A percentile compares a stretch with the other conserved stretches of the same genome.
Evolutionary conservation across 2,329 filamentous ascomycete genomes (phyloP).

Genomic region (Aspergillus udagawae): DNA sequence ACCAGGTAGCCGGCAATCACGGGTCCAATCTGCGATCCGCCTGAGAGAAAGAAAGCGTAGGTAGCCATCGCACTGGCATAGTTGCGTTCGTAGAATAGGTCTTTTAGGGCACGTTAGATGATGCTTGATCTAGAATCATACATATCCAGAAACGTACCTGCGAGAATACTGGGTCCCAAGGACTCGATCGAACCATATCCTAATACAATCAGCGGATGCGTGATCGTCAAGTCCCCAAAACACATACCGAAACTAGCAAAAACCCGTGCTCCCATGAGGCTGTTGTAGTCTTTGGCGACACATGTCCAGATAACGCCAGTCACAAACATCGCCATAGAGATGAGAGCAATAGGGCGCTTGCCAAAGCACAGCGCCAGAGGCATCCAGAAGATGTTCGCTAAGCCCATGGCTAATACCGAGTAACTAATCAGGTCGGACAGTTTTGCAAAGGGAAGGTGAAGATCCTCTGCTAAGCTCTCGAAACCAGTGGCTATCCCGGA

Average conservation of each 20-base stretch:
- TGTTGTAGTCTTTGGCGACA: constrained; percentile 28
- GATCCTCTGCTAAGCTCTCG: constrained; percentile 16
- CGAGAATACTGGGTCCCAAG: constrained; percentile 31
- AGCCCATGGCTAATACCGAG: constrained; percentile 23
- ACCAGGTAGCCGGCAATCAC: constrained; percentile 34
- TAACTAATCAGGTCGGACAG: constrained; percentile 20
- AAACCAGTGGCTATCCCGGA: constrained; percentile 24
- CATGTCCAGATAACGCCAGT: constrained; percentile 28
- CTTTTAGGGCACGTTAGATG: constrained; percentile 14
- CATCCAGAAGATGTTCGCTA: constrained; percentile 34
- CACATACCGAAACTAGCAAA: constrained; percentile 27
- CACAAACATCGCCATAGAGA: constrained; percentile 30
- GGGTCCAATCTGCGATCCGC: constrained; percentile 33
- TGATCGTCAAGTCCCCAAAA: background rate
- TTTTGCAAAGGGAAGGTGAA: constrained; percentile 14
- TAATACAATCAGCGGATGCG: background rate
- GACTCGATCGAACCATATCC: constrained; percentile 29
- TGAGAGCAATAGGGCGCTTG: constrained; percentile 32
- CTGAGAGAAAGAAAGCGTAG: constrained; percentile 30
- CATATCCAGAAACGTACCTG: constrained; percentile 14
- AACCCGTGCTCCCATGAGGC: constrained; percentile 29
- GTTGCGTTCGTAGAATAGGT: constrained; percentile 24
- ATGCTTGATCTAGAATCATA: background rate
- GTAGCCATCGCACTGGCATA: constrained; percentile 31
- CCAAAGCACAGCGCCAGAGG: constrained; percentile 35